Evolutionary conservation across 2,329 filamentous ascomycete genomes (phyloP), one percentile per base, ranked within the genome.

Genomic region (Diaporthe ilicicola): DNA sequence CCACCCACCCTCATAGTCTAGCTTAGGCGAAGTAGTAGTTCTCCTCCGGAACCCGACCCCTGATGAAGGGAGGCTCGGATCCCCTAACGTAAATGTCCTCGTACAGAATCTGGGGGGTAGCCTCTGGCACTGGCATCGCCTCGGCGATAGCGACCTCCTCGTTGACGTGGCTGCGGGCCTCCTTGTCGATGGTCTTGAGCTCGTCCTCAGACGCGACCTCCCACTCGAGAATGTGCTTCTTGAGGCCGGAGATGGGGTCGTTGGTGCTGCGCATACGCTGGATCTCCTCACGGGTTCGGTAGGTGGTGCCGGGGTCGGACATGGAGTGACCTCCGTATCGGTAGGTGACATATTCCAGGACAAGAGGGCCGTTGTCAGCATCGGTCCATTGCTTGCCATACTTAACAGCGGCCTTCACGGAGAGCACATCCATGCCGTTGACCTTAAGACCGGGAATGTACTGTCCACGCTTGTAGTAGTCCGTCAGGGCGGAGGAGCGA

Each of bases 391-490:
- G 89, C 88, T 96, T 97, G 81, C 92, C 94, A 87, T 97, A 95
- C 85, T 95, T 88, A 79, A 97, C 94, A 75, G 96, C 96, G 67
- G 95, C 94, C 90, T 97, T 97, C 83, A 98, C 95, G 75, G 96
- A 95, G 74, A 99, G 93, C 78, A 97, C 94, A 82, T 99, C 96
- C 96, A 99, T 99, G 81, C 94, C 96, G 86, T 99, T 99, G 84
- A 99, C 94, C 90, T 99, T 99, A 79, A 99, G 91, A 87, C 96
- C 96, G 71, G 96, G 95, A 77, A 99, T 99, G 89, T 98, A 99
- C 87, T 99, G 96, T 76, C 96, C 96, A 86, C 96, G 95, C 92
- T 98, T 98, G 91, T 99, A 98, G 92, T 99, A 99, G 84, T 99
- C 96, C 83, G 96, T 98, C 81, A 98, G 86, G 78, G 96, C 96